Evolutionary conservation across 2,329 filamentous ascomycete genomes (phyloP).

Genomic region (Hypoxylon sp.): DNA sequence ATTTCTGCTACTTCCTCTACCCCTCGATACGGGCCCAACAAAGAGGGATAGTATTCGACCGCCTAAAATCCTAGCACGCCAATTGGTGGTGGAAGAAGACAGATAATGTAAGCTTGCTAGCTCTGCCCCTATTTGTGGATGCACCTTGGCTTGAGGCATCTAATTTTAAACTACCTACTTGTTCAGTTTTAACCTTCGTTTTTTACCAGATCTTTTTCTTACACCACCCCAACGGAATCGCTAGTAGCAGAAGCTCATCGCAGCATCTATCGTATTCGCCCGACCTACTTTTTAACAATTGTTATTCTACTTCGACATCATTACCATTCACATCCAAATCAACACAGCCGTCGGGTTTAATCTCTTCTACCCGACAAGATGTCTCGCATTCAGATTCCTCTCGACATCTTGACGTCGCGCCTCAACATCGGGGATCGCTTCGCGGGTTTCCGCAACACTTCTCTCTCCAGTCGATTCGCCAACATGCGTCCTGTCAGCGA

Average conservation of each 20-base stretch:
- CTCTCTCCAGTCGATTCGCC: conserved; percentile 82
- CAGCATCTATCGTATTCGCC: conserved; percentile 4
- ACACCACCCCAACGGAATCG: conserved; percentile 14
- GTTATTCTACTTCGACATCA: not conserved
- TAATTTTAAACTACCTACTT: conserved; percentile 38
- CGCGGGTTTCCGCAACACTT: conserved; percentile 80
- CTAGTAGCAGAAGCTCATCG: conserved; percentile 1
- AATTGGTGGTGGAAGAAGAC: conserved; percentile 29
- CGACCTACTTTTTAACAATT: not conserved
- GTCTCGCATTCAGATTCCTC: conserved; percentile 90
- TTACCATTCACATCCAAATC: too few species aligned
- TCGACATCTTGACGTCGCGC: conserved; percentile 90
- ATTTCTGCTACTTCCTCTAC: conserved; percentile 12
- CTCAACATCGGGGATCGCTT: conserved; percentile 88
- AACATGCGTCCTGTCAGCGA: conserved; percentile 91
- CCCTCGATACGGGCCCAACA: conserved; percentile 1
- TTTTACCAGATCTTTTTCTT: conserved; percentile 32
- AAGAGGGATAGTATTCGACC: conserved; percentile 10
- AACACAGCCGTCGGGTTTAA: too few species aligned
- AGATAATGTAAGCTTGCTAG: conserved; percentile 30
- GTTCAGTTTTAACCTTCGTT: conserved; percentile 24
- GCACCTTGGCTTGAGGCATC: conserved; percentile 17
- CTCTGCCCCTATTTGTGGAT: conserved; percentile 35
- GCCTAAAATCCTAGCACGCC: conserved; percentile 28
- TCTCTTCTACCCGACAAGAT: conserved; percentile 60